Conservation (phyloP, 2,329 filamentous ascomycete genomes). For the Graphilbum fragrans region DNA sequence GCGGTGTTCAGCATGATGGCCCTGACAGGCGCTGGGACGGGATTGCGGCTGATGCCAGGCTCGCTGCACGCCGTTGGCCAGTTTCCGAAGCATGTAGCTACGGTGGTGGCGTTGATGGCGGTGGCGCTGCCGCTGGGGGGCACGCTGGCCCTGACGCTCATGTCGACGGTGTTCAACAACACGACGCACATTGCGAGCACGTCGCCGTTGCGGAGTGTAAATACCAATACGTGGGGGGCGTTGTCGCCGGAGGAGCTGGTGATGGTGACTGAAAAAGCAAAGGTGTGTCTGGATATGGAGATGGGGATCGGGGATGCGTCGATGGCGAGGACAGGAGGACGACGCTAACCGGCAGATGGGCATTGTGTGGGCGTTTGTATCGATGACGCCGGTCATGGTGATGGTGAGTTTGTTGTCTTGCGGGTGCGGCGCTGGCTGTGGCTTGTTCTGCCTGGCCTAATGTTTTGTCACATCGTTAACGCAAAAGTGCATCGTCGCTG, state of each 20-base stretch:
- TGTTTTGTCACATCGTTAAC: no score
- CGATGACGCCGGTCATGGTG: constrained; percentile 46
- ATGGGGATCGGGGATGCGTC: no score
- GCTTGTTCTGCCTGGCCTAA: no score
- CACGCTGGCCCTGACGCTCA: constrained; percentile 52
- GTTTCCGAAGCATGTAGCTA: constrained; percentile 43
- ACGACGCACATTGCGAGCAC: constrained; percentile 14
- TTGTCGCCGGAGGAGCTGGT: no score
- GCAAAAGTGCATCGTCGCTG: constrained; percentile 14
- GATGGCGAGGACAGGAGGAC: no score
- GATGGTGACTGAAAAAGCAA: no score
- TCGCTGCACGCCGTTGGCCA: constrained; percentile 50
- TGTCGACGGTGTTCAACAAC: constrained; percentile 60
- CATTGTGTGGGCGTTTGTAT: constrained; percentile 53
- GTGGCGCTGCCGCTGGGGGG: constrained; percentile 52
- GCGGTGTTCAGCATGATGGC: constrained; percentile 57
- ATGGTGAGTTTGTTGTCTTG: constrained; percentile 16
- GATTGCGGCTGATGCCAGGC: constrained; percentile 49
- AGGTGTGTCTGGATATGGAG: no score
- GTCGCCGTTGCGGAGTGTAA: constrained; percentile 20
- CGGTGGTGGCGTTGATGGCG: constrained; percentile 45
- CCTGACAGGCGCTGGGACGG: constrained; percentile 48
- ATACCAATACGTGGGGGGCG: no score
- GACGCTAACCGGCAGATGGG: constrained; percentile 20
- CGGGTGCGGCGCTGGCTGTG: background rate